Evolutionary conservation across 1,284 basidiomycete genomes (phyloP), one percentile per base, ranked within the genome.

Genomic region (Schizopora paradoxa): DNA sequence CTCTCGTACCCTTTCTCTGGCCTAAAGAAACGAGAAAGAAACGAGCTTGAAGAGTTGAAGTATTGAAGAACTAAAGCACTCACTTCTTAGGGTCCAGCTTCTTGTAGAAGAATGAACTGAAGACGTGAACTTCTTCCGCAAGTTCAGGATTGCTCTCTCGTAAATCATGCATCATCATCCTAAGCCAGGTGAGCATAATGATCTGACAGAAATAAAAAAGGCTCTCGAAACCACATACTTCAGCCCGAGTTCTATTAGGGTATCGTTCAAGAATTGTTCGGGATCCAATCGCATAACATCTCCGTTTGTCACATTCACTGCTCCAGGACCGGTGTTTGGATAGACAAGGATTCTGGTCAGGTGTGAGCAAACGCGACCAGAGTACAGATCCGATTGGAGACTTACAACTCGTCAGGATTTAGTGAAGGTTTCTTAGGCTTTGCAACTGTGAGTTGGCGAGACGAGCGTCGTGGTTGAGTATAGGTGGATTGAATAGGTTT

Each of bases 81-180:
- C 62, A 85, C 85, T 77, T 77, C 59, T 77, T 81, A 51, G 75
- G 75, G 49, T 82, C 83, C n/a, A 99, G 67, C 60, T 94, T 93
- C 66, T 93, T 89, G 70, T 92, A 98, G 66, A 99, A 98, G 69
- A 97, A 99, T 0, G 94, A 93, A 61, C 85, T 98, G 72, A 99
- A 98, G 5, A 99, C 74, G 59, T 97, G 82, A 2, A 95, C 76
- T 54, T 89, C 74, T 5, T 84, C 75, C 2, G 79, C 86, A 8
- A 90, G 65, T 8, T 69, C 70, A 0, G 84, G 80, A 48, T 85
- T 60, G 22, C 57, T 62, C 22, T 60, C 63, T 47, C 77, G 72
- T 18, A 90, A 61, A 10, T 76, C 69, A 43, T 69, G 71, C 8
- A 86, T 66, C 76, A 85, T 87, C 16, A 82, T 67, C 60, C 91